Conservation (phyloP, 75 land plant species). For the Pinus albicaulis region DNA sequence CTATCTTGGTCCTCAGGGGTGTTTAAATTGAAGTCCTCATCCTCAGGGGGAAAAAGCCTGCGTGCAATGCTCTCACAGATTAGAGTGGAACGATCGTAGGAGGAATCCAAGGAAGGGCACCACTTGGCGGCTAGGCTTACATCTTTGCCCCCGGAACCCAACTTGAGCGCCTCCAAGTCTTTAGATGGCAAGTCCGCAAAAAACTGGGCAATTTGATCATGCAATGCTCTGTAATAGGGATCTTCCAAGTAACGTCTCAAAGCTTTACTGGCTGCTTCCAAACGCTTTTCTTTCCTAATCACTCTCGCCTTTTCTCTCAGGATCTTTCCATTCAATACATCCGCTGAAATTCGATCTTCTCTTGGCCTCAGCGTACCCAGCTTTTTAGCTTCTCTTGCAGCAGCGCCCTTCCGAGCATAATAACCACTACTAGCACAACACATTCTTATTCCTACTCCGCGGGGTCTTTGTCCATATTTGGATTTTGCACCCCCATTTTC, state of each 20-base stretch:
- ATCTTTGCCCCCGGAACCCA: slow-evolving; percentile 6
- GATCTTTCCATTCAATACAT: slow-evolving; percentile 8
- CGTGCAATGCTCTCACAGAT: slow-evolving; percentile 55
- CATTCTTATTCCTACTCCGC: too few relatives aligned
- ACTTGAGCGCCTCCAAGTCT: slow-evolving; percentile 26
- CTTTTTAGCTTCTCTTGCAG: slow-evolving; percentile 18
- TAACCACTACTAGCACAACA: too few relatives aligned
- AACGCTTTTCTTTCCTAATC: slow-evolving; percentile 28
- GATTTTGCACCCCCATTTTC: too few relatives aligned
- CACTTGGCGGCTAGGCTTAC: slow-evolving; percentile 69
- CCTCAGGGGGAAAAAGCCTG: slow-evolving; percentile 42
- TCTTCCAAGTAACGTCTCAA: slow-evolving; percentile 28
- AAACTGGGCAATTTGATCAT: slow-evolving; percentile 41
- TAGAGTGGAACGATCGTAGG: slow-evolving; percentile 43
- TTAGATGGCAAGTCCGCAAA: slow-evolving; percentile 41
- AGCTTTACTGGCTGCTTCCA: slow-evolving; percentile 27
- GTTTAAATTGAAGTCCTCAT: not conserved
- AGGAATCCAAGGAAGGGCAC: slow-evolving; percentile 62
- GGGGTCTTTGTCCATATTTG: too few relatives aligned
- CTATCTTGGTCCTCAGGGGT: too few relatives aligned
- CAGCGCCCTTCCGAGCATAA: slow-evolving; percentile 17
- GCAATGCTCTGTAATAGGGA: slow-evolving; percentile 30
- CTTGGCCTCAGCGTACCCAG: slow-evolving; percentile 14
- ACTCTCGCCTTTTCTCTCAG: slow-evolving; percentile 26
- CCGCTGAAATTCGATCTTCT: slow-evolving; percentile 15